Percentiles rank a stretch among this genome's conserved stretches.
Conservation (phyloP, 768 basidiomycete species). For the Kwoniella heveanensis region DNA sequence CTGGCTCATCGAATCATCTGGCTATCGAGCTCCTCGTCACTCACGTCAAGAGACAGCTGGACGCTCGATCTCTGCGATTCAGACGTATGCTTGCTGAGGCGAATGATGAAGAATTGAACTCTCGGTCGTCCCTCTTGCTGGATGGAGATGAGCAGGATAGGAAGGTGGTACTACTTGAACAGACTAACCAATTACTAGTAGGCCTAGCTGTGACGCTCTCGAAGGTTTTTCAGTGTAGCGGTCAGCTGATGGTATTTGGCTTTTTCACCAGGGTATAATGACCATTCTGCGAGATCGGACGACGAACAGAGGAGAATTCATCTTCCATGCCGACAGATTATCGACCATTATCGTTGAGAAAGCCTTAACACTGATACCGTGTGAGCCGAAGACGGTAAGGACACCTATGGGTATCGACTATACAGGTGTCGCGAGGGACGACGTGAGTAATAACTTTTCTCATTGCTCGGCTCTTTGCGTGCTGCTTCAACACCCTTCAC, state of each 20-base stretch:
- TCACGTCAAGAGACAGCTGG: slow-evolving; percentile 81
- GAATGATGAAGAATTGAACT: slow-evolving; percentile 25
- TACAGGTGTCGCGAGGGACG: slow-evolving; percentile 66
- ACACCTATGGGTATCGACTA: slow-evolving; percentile 68
- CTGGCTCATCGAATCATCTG: slow-evolving; percentile 82
- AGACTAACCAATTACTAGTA: slow-evolving; percentile 80
- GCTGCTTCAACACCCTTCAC: too few relatives aligned
- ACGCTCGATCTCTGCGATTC: slow-evolving; percentile 73
- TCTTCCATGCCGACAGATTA: slow-evolving; percentile 86
- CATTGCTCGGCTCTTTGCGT: too few relatives aligned
- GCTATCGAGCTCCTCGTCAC: slow-evolving; percentile 92
- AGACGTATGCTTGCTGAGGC: slow-evolving; percentile 68
- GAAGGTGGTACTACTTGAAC: slow-evolving; percentile 68
- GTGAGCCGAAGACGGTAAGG: slow-evolving; percentile 61
- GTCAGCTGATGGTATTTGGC: too few relatives aligned
- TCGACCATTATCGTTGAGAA: slow-evolving; percentile 81
- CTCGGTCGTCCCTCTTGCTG: slow-evolving; percentile 12
- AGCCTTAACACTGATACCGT: slow-evolving; percentile 81
- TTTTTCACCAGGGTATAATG: slow-evolving; percentile 73
- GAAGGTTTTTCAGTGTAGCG: too few relatives aligned
- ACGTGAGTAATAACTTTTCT: slow-evolving; percentile 58
- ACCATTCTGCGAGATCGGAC: slow-evolving; percentile 76
- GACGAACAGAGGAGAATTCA: slow-evolving; percentile 80
- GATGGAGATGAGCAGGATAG: slow-evolving; percentile 32
- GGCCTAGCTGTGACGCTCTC: slow-evolving; percentile 17